These are phyloP conservation scores for Aspergillus melleus DNA, from an alignment of 2,329 filamentous ascomycete species.

Conservation along the genomic window DNA sequence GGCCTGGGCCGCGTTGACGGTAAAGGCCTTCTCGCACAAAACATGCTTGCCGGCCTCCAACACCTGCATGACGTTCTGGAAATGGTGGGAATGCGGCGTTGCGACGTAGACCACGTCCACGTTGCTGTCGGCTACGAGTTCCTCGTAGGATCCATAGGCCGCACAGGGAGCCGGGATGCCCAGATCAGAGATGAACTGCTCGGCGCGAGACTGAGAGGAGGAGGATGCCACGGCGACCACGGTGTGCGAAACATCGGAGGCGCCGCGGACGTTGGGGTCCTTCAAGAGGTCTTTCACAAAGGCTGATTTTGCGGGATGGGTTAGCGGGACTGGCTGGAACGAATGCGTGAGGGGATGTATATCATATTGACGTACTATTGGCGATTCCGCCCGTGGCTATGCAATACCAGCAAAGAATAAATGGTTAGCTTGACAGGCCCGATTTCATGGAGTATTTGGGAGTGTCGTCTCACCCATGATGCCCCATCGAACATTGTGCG, in stretches of 20 bases:
- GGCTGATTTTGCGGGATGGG: constrained; percentile 28
- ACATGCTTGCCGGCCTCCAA: constrained; percentile 83
- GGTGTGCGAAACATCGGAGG: constrained; percentile 72
- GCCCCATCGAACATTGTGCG: constrained; percentile 44
- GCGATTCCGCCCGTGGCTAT: constrained; percentile 48
- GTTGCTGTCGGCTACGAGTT: constrained; percentile 74
- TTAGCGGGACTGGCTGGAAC: not conserved
- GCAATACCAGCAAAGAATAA: not conserved
- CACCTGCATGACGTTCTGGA: constrained; percentile 84
- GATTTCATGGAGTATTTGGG: not conserved
- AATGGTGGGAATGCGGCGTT: constrained; percentile 90
- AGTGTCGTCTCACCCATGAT: constrained; percentile 40
- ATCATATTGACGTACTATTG: constrained; percentile 29
- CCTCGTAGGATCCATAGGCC: constrained; percentile 78
- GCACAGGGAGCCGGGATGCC: constrained; percentile 67
- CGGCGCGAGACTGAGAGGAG: constrained; percentile 66
- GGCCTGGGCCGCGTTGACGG: constrained; percentile 76
- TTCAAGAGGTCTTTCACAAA: constrained; percentile 78
- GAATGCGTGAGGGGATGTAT: not conserved
- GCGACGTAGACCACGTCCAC: constrained; percentile 87
- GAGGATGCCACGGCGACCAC: constrained; percentile 81
- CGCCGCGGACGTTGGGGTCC: constrained; percentile 68
- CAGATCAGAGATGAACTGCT: constrained; percentile 70
- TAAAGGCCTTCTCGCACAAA: constrained; percentile 88
- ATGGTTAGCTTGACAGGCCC: constrained; percentile 15